phyloP scores from a whole-genome alignment of 768 basidiomycete genomes.

The Nevesoporus exiguus region DNA sequence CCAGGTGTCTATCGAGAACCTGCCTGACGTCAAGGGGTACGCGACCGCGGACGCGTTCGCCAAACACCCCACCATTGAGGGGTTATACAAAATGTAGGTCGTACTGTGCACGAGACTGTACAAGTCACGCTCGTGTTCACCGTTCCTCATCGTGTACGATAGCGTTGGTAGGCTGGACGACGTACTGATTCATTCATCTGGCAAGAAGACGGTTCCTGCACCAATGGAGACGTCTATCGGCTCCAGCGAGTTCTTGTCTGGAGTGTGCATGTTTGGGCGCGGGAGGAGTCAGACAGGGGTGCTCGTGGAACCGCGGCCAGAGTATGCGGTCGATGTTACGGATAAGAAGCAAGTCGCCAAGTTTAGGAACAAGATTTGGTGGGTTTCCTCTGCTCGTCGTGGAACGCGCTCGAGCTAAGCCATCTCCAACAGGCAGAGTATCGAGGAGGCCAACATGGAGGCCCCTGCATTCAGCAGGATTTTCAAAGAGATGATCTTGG shows the following conservation, averaged over 20 bases:
- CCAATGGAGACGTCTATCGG: background rate
- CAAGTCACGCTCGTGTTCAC: background rate
- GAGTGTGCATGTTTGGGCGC: background rate
- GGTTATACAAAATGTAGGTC: background rate
- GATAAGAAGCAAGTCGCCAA: slow-evolving; percentile 27
- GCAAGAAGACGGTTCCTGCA: slow-evolving; percentile 33
- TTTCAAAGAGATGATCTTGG: slow-evolving; percentile 51
- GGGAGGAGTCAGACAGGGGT: slow-evolving; percentile 20
- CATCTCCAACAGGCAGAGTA: slow-evolving; percentile 27
- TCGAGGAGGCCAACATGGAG: slow-evolving; percentile 41
- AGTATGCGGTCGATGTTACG: slow-evolving; percentile 30
- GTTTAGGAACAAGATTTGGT: slow-evolving; percentile 36
- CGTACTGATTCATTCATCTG: background rate
- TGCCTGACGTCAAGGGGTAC: background rate
- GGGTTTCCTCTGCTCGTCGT: background rate
- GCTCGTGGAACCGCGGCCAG: slow-evolving; percentile 33
- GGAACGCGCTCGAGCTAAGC: background rate
- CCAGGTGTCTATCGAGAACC: background rate
- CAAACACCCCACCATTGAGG: background rate
- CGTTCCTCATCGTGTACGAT: background rate
- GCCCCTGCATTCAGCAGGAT: slow-evolving; percentile 41
- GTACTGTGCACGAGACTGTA: background rate
- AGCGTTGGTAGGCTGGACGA: background rate
- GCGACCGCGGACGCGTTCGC: background rate
- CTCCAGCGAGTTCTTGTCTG: background rate